A percentile compares a stretch with the other conserved stretches of the same genome.
phyloP scores from a whole-genome alignment of 2,329 filamentous ascomycete species.

The Cylindrodendrum hubeiense region DNA sequence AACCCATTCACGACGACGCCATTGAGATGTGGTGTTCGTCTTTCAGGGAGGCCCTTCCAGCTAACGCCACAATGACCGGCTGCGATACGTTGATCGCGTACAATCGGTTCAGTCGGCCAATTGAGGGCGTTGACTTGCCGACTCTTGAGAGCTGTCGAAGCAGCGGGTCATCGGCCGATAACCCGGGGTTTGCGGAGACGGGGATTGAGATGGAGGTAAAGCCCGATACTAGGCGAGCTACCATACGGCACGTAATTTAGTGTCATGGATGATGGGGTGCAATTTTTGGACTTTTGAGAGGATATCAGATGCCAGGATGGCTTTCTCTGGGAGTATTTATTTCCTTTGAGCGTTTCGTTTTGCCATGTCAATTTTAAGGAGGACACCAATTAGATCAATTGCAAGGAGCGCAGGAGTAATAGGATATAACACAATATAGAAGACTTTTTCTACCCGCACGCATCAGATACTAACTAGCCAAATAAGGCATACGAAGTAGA shows the following conservation, averaged over 20 bases:
- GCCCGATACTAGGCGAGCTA: neutral
- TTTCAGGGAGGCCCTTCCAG: neutral
- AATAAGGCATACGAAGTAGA: too few species aligned
- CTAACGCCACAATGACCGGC: neutral
- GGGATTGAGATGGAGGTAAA: neutral
- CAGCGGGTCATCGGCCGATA: neutral
- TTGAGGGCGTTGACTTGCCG: constrained; percentile 9
- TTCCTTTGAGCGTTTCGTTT: too few species aligned
- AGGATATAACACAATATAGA: too few species aligned
- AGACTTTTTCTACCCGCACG: too few species aligned
- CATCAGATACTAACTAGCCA: too few species aligned
- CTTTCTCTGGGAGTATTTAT: neutral
- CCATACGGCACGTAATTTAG: neutral
- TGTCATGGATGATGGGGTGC: too few species aligned
- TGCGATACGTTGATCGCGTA: constrained; percentile 17
- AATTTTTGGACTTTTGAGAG: neutral
- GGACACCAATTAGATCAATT: too few species aligned
- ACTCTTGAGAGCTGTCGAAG: neutral
- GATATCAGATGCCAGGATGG: neutral
- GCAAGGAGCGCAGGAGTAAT: too few species aligned
- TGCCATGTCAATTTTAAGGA: too few species aligned
- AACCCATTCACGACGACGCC: constrained; percentile 48
- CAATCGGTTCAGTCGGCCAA: constrained; percentile 29
- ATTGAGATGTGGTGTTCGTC: constrained; percentile 15
- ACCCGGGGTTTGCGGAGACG: neutral